Conservation (phyloP, 1,284 basidiomycete species). For the Irpex sp. region DNA sequence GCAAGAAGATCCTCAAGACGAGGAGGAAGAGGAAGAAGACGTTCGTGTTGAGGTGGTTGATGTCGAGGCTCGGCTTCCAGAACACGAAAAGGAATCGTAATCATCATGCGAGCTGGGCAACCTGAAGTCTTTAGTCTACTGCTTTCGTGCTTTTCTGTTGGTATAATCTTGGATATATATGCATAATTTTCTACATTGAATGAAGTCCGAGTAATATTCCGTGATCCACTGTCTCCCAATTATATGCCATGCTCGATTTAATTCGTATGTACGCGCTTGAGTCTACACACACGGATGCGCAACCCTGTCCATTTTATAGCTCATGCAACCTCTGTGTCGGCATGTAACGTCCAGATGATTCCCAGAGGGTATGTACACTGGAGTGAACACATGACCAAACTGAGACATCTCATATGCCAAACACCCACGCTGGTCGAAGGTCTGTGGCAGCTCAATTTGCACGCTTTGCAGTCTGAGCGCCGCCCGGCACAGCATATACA, state of each 20-base stretch:
- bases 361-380: not conserved
- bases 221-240: no score
- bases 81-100: slow-evolving; percentile 14
- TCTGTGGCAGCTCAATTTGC: not conserved
- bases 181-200: not conserved
- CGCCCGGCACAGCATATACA: not conserved
- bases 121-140: not conserved
- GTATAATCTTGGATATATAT: not conserved
- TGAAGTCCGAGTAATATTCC: not conserved
- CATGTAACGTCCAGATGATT: not conserved
- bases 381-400: not conserved
- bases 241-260: no score
- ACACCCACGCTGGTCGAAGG: not conserved
- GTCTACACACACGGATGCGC: no score
- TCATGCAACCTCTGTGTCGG: not conserved
- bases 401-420: not conserved
- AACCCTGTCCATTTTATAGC: not conserved
- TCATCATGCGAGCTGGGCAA: not conserved
- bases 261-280: no score
- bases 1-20: slow-evolving; percentile 34
- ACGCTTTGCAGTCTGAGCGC: not conserved
- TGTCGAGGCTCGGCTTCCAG: slow-evolving; percentile 19
- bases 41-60: slow-evolving; percentile 21
- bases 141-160: not conserved
- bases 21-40: slow-evolving; percentile 20